Conservation (phyloP, 1,284 basidiomycete genomes). For the Irpex rosettiformis region DNA sequence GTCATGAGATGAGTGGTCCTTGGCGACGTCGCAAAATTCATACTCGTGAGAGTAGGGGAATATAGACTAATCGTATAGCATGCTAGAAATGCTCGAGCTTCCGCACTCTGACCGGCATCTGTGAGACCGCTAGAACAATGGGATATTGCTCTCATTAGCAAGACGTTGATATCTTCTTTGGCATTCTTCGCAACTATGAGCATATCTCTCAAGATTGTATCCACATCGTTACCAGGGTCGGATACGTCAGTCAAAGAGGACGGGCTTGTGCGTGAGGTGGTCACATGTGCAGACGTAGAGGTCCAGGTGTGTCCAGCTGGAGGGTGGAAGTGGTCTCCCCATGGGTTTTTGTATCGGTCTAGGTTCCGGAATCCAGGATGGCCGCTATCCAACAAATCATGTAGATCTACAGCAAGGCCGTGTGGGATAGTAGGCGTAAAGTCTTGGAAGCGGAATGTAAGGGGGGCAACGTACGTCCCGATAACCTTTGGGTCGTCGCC, state of each 20-base stretch:
- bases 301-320: neutral
- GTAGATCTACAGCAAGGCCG: neutral
- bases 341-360: neutral
- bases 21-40: neutral
- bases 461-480: conserved; percentile 6
- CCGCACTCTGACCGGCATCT: conserved; percentile 3
- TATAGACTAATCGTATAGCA: conserved; percentile 7
- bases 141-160: neutral
- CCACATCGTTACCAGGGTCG: too few relatives aligned
- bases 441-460: neutral
- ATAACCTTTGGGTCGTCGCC: conserved; percentile 2
- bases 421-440: neutral
- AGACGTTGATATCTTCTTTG: neutral
- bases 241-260: neutral
- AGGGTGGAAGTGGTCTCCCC: neutral
- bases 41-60: neutral
- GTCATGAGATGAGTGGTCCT: neutral
- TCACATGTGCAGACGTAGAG: neutral
- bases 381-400: neutral
- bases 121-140: neutral
- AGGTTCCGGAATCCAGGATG: neutral
- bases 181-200: neutral
- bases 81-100: conserved; percentile 7
- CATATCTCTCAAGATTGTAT: neutral
- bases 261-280: neutral